Conservation (phyloP, 208 protist species). For the Spongospora subterranea region DNA sequence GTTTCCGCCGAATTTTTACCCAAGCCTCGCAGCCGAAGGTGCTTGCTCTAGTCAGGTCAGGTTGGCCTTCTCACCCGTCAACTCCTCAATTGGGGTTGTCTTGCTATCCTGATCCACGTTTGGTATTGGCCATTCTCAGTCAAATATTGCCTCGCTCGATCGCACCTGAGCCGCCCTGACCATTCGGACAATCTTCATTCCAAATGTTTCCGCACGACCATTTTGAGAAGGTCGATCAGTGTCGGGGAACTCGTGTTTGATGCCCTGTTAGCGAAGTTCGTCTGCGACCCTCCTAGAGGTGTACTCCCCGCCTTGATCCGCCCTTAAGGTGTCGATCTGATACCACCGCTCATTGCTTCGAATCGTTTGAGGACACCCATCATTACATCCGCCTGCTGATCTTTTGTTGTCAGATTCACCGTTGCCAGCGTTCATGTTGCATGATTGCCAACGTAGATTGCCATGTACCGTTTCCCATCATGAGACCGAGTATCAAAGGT, state of each 20-base stretch:
- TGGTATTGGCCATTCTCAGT: too few species aligned
- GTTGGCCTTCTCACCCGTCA: not conserved
- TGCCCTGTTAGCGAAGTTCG: not conserved
- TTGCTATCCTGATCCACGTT: not conserved
- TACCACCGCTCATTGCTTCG: conserved; percentile 27
- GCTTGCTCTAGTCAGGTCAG: conserved; percentile 2
- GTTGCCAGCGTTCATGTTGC: not conserved
- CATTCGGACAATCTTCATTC: conserved; percentile 22
- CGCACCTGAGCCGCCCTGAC: not conserved
- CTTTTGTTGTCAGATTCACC: conserved; percentile 19
- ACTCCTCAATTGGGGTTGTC: conserved; percentile 17
- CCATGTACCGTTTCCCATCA: conserved; percentile 48
- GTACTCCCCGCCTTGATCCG: conserved; percentile 37
- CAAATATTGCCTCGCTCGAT: not conserved
- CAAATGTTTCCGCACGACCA: not conserved
- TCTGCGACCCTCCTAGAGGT: not conserved
- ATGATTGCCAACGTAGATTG: not conserved
- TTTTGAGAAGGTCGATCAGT: not conserved
- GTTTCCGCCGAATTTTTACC: not conserved
- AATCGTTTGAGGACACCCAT: not conserved
- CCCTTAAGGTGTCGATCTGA: not conserved
- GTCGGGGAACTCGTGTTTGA: not conserved
- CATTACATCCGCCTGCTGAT: not conserved
- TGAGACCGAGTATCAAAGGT: not conserved
- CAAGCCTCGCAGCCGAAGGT: conserved; percentile 23